phyloP scores from a whole-genome alignment of 1,284 basidiomycete species.

The Apiotrichum gracile region DNA sequence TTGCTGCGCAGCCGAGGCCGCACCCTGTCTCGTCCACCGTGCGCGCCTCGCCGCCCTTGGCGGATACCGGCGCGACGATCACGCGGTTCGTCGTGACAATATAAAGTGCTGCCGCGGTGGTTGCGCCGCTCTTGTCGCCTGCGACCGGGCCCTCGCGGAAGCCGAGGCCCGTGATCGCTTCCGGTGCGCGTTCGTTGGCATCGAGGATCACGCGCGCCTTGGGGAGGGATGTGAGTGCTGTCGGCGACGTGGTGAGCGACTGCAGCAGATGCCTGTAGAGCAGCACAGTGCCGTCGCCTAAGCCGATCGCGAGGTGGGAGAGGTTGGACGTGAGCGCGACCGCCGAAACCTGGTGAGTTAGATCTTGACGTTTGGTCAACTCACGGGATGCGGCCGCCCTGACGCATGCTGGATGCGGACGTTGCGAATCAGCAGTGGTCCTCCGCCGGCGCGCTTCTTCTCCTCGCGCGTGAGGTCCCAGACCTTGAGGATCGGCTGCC shows the following conservation, averaged over 20 bases:
- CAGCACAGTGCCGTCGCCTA: conserved; percentile 90
- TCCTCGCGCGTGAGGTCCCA: conserved; percentile 79
- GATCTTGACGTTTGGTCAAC: conserved; percentile 23
- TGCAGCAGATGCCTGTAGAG: conserved; percentile 87
- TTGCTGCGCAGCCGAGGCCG: conserved; percentile 73
- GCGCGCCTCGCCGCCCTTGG: conserved; percentile 62
- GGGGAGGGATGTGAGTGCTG: conserved; percentile 62
- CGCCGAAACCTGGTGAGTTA: conserved; percentile 60
- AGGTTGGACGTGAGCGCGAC: conserved; percentile 74
- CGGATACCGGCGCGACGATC: conserved; percentile 58
- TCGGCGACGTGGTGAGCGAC: conserved; percentile 59
- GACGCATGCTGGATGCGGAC: conserved; percentile 65
- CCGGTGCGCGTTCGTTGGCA: conserved; percentile 54
- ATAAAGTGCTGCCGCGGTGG: conserved; percentile 57
- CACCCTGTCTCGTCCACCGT: conserved; percentile 80
- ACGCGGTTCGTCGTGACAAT: conserved; percentile 83
- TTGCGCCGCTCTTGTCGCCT: conserved; percentile 3
- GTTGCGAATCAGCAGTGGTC: conserved; percentile 67
- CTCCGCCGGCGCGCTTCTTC: conserved; percentile 56
- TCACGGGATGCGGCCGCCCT: conserved; percentile 73
- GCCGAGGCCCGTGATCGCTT: conserved; percentile 86
- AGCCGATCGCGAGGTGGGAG: conserved; percentile 79
- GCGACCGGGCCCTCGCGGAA: conserved; percentile 57
- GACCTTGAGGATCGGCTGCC: conserved; percentile 75
- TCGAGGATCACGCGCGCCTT: conserved; percentile 76